These are phyloP conservation scores for Glomus cerebriforme DNA, from an alignment of 192 early-diverging fungal species.

Conservation along the genomic window DNA sequence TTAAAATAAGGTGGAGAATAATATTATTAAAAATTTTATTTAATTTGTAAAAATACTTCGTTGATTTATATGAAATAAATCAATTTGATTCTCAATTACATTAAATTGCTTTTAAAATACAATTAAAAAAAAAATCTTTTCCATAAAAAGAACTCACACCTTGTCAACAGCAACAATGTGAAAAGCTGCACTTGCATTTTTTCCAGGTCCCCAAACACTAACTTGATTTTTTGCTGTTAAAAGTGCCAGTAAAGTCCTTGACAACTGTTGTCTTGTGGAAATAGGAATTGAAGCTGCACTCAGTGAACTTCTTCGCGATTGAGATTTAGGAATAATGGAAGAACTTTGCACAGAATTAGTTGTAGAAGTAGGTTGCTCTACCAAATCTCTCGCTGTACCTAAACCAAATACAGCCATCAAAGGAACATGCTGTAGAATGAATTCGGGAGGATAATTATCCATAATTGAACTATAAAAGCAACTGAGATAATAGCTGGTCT, in stretches of 20 bases:
- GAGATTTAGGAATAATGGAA: conserved; percentile 30
- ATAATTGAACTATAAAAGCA: conserved; percentile 34
- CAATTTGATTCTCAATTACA: not conserved
- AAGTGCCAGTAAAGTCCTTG: conserved; percentile 25
- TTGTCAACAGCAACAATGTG: conserved; percentile 37
- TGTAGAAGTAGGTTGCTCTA: conserved; percentile 24
- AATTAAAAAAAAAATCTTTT: not conserved
- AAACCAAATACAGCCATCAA: conserved; percentile 56
- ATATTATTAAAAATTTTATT: conserved; percentile 37
- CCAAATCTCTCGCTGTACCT: conserved; percentile 36
- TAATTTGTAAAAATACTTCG: conserved; percentile 29
- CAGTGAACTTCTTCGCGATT: conserved; percentile 16
- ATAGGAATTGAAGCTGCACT: not conserved
- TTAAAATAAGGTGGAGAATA: conserved; percentile 35
- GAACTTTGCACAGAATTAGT: conserved; percentile 32
- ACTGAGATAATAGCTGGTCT: no score
- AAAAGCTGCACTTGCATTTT: conserved; percentile 4
- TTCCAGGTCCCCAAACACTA: conserved; percentile 37
- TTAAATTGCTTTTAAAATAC: not conserved
- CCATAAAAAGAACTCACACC: conserved; percentile 18
- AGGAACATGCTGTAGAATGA: conserved; percentile 59
- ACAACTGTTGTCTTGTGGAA: conserved; percentile 12
- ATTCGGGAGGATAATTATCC: conserved; percentile 61
- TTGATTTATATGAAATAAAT: not conserved
- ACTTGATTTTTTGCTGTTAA: conserved; percentile 37